Base-by-base conservation (phyloP, 2,329 filamentous ascomycete genomes). In the Mycosphaerella arachidis region DNA sequence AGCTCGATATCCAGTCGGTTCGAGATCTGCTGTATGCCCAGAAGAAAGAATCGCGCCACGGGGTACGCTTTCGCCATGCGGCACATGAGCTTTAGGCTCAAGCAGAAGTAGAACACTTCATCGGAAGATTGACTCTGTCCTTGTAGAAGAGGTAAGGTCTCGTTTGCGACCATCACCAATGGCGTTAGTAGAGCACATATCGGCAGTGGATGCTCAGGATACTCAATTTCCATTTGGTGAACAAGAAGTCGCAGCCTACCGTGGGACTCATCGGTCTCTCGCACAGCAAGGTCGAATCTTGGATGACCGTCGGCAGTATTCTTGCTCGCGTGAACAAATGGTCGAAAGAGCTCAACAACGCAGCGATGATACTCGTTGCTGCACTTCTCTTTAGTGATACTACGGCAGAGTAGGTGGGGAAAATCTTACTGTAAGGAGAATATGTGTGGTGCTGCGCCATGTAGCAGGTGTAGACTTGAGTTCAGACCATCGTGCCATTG, bases 321-420 rank as follows among this genome's bases (percentile, higher is more conserved):
- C 5, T 45, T 53, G 20, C 45, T 35, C 3, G 52, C 45, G 35
- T 27, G 18, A 20, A 57, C 33, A 29, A 61, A 61, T 13, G 56
- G 59, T 31, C 45, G 50, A 24, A 58, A 51, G n/a, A 61, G 35
- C 20, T 61, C 59, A n/a, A 61, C 46, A 16, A 58, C 40, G 53
- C 55, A 55, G 33, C 59, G 55, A 33, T 61, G 46, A 37, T 58
- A 61, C 45, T 61, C 59, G 24, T 52, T 51, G 35, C 59, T 61
- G 29, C 18, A 31, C 3, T 13, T 24, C 16, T 54, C 9, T 43
- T 35, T 16, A 35, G 10, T 35, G 6, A 9, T 4, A 16, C 8
- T 35, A 40, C 16, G 24, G 37, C 20, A 40, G 13, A 30, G 9
- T 29, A 12, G 2, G 6, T 16, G 30, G 10, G 16, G 18, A n/a